phyloP scores from a whole-genome alignment of 805 yeast genomes.

The Pachysolen tannophilus region DNA sequence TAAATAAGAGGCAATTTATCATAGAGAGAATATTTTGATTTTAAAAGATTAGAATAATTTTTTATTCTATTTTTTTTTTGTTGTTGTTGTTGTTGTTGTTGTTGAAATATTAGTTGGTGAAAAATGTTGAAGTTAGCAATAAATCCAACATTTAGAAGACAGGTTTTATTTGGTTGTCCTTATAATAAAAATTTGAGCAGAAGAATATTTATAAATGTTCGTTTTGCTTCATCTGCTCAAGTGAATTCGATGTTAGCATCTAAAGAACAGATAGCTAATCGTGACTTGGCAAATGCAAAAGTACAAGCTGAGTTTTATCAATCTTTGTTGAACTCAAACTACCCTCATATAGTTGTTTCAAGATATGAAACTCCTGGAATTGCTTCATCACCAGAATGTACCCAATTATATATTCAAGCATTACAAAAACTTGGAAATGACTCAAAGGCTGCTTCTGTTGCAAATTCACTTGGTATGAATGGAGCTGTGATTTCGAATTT shows the following conservation, averaged over 20 bases:
- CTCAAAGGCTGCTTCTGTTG: constrained; percentile 67
- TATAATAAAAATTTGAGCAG: no score
- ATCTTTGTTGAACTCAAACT: constrained; percentile 65
- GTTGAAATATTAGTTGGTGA: no score
- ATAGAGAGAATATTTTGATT: no score
- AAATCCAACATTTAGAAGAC: no score
- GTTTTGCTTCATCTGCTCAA: constrained; percentile 22
- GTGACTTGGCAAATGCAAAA: constrained; percentile 55
- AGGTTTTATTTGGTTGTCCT: no score
- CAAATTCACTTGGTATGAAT: constrained; percentile 30
- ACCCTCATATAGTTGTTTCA: constrained; percentile 94
- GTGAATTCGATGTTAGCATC: constrained; percentile 34
- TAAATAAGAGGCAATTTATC: no score
- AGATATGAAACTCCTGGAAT: constrained; percentile 94
- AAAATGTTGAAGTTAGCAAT: no score
- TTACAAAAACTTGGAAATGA: constrained; percentile 67
- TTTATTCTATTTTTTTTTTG: no score
- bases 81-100: no score
- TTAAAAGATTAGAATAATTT: no score
- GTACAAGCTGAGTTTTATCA: constrained; percentile 82
- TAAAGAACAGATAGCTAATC: constrained; percentile 83
- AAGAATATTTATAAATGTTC: no score
- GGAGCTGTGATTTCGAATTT: constrained; percentile 13
- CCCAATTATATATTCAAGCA: constrained; percentile 73
- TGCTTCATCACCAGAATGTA: constrained; percentile 73